phyloP scores from a whole-genome alignment of 2,329 filamentous ascomycete genomes.

The Penicillium sclerotiorum region DNA sequence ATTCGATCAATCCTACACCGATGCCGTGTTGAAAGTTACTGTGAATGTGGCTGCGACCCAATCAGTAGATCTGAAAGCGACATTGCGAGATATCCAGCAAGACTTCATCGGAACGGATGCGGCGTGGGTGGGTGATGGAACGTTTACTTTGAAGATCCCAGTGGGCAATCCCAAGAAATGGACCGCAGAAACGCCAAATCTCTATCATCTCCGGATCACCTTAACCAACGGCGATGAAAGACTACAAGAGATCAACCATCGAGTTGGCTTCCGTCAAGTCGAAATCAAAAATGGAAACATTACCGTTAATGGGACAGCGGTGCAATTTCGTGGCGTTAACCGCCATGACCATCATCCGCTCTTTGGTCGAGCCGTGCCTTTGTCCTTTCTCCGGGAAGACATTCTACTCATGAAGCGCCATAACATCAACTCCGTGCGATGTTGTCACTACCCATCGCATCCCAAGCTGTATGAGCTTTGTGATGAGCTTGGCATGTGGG shows the following conservation, averaged over 20 bases:
- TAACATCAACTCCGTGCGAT: conserved; percentile 72
- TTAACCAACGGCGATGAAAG: neutral
- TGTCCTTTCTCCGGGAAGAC: conserved; percentile 64
- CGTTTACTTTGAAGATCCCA: neutral
- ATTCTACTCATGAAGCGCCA: conserved; percentile 69
- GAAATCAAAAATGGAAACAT: conserved; percentile 58
- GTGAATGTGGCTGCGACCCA: neutral
- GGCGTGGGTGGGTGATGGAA: neutral
- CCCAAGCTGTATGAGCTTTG: conserved; percentile 34
- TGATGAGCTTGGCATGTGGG: conserved; percentile 41
- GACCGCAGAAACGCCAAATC: conserved; percentile 67
- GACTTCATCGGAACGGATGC: neutral
- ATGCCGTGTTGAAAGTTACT: neutral
- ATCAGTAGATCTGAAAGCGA: neutral
- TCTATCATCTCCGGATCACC: conserved; percentile 58
- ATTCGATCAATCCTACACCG: neutral
- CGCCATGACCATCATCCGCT: conserved; percentile 70
- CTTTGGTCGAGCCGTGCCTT: conserved; percentile 64
- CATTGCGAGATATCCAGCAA: neutral
- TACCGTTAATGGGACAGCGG: conserved; percentile 63
- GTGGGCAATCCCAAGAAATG: conserved; percentile 41
- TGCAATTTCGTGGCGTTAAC: conserved; percentile 67
- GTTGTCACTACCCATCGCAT: conserved; percentile 71
- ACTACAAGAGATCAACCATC: conserved; percentile 47
- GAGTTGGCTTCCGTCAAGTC: conserved; percentile 65